These are phyloP conservation scores for Blastocystis sp. DNA, from an alignment of 352 stramenopile species.

Conservation along the genomic window DNA sequence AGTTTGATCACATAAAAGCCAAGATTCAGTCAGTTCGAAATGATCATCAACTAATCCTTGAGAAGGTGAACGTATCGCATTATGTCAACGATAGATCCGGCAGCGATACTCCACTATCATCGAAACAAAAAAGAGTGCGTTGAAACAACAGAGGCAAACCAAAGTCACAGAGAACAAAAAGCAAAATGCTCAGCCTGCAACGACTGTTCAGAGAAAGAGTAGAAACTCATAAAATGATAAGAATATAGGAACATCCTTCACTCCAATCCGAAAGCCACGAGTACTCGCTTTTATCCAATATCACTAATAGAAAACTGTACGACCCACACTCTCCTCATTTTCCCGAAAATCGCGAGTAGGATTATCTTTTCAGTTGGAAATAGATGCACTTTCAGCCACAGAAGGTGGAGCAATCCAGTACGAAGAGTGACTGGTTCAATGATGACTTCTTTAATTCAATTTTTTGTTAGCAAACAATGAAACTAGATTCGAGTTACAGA, in stretches of 20 bases:
- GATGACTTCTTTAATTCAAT: conserved; percentile 54
- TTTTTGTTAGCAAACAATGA: not conserved
- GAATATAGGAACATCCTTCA: conserved; percentile 33
- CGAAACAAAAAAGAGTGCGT: not conserved
- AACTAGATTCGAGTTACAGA: not conserved
- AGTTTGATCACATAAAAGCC: not conserved
- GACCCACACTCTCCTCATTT: conserved; percentile 36
- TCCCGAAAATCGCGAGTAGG: conserved; percentile 14
- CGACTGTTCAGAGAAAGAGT: conserved; percentile 22
- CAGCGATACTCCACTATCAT: not conserved
- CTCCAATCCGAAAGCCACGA: conserved; percentile 7
- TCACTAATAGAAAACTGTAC: not conserved
- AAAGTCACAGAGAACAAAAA: not conserved
- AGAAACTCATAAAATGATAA: not conserved
- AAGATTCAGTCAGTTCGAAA: not conserved
- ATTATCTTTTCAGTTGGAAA: not conserved
- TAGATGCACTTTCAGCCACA: conserved; percentile 19
- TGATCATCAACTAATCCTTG: not conserved
- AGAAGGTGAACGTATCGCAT: not conserved
- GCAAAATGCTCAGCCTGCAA: not conserved
- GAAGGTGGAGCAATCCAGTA: not conserved
- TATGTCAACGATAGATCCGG: not conserved
- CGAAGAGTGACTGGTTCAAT: conserved; percentile 49
- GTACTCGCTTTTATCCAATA: not conserved
- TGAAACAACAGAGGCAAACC: not conserved